phyloP scores from a whole-genome alignment of 257 asterid genomes.

The Nicotiana paniculata region DNA sequence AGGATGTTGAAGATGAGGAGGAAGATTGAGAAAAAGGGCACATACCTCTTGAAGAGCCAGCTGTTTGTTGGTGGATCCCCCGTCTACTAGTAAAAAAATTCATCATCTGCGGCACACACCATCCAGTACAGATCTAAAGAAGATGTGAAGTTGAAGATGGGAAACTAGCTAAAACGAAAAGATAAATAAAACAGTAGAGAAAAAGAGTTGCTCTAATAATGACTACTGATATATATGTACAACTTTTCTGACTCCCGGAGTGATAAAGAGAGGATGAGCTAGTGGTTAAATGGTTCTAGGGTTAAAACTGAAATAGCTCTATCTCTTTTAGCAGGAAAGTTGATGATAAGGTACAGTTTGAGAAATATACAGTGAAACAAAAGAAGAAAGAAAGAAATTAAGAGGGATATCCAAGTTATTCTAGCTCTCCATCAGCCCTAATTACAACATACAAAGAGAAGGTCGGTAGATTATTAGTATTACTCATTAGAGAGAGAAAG shows the following conservation, averaged over 20 bases:
- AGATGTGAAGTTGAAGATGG: background rate
- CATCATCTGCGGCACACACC: constrained; percentile 15
- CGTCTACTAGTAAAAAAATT: constrained; percentile 47
- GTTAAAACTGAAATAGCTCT: background rate
- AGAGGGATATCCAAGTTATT: background rate
- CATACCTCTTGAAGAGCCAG: constrained; percentile 5
- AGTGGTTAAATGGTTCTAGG: background rate
- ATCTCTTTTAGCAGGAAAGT: background rate
- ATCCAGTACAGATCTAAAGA: constrained; percentile 23
- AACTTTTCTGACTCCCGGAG: background rate
- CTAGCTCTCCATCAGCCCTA: background rate
- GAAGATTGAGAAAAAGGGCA: constrained; percentile 13
- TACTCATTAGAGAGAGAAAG: too few species aligned
- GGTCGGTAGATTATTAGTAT: background rate
- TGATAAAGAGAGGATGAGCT: background rate
- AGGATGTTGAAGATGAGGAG: constrained; percentile 6
- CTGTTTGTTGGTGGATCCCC: constrained; percentile 37
- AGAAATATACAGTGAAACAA: too few species aligned
- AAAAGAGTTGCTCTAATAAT: background rate
- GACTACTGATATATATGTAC: too few species aligned
- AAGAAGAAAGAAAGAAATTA: background rate
- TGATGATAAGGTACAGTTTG: background rate
- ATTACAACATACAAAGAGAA: too few species aligned
- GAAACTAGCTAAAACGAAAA: background rate
- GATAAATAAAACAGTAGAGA: background rate